phyloP scores from a whole-genome alignment of 1,284 basidiomycete genomes.

The Ganoderma sinense region DNA sequence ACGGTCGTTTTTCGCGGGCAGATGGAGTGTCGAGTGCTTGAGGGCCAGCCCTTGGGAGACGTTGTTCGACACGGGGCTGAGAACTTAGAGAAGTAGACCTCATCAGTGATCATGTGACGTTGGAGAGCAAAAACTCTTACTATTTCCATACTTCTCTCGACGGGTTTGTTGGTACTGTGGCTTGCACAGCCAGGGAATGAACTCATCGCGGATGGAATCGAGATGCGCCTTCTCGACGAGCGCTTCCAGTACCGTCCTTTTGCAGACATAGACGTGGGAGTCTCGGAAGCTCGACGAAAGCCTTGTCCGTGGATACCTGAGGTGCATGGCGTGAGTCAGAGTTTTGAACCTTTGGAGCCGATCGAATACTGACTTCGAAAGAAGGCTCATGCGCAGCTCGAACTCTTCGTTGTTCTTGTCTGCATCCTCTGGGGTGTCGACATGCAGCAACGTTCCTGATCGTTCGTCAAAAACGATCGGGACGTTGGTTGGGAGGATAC shows the following conservation, averaged over 20 bases:
- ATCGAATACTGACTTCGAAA: constrained; percentile 58
- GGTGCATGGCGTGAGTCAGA: constrained; percentile 1
- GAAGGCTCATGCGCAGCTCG: constrained; percentile 74
- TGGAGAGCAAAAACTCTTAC: constrained; percentile 5
- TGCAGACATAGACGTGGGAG: constrained; percentile 91
- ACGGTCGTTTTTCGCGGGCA: constrained; percentile 21
- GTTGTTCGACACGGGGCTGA: constrained; percentile 49
- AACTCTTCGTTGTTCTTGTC: constrained; percentile 78
- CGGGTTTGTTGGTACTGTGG: constrained; percentile 75
- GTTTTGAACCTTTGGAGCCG: not conserved
- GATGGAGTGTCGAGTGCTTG: constrained; percentile 63
- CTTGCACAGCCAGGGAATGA: constrained; percentile 90
- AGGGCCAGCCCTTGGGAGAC: constrained; percentile 57
- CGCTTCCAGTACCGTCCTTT: constrained; percentile 76
- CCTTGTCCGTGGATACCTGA: constrained; percentile 77
- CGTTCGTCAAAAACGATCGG: constrained; percentile 73
- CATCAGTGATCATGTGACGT: not conserved
- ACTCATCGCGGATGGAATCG: constrained; percentile 86
- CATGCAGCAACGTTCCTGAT: constrained; percentile 73
- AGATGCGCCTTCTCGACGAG: constrained; percentile 74
- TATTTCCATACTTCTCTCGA: constrained; percentile 59
- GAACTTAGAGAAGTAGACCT: constrained; percentile 42
- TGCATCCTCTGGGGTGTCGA: constrained; percentile 71
- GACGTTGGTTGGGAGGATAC: constrained; percentile 47
- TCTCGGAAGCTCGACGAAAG: constrained; percentile 81